Evolutionary conservation across 2,329 filamentous ascomycete genomes (phyloP), one percentile per base, ranked within the genome.

Genomic region (Paecilomyces dactylethromorphus): DNA sequence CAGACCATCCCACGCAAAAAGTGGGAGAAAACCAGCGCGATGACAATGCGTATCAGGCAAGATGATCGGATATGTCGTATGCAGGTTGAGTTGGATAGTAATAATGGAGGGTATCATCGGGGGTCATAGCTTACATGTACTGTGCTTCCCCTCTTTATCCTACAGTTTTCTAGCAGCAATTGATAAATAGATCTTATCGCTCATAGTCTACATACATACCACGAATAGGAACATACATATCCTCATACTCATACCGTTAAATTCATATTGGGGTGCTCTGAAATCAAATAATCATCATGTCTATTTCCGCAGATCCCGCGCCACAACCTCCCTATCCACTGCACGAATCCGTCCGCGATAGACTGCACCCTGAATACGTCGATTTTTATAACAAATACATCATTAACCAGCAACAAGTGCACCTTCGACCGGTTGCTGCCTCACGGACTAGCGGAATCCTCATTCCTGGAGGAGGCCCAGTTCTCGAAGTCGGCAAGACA

Each of bases 321-420:
- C 62, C 66, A 31, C 67, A 71, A 59, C 73, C 74, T 4, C 74
- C 78, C 0, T 82, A 82, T 60, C 79, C 79, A 24, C 72, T 82
- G 29, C 79, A 82, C 63, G 70, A 75, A 18, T 81, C 79, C 24
- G 74, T 82, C 54, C 67, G 70, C 52, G 70, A 78, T 64, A 69
- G 75, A 39, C 70, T 83, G 55, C 70, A 82, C 64, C 76, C 79
- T 1, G 79, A 82, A 58, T 84, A 84, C 64, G 78, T 76, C 54
- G 74, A 68, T 12, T 83, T 82, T 68, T 83, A 84, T 70, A 82
- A 83, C 64, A 64, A 78, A 61, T 71, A 82, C 66, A 72, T 83
- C 53, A 69, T 79, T 62, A 73, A 81, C 68, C 74, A 78, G 56
- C 80, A 81, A 62, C 81, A 82, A 65, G 82, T 83, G 2, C 82